Base-by-base conservation (phyloP, 306 rosid species). In the Vigna radiata region DNA sequence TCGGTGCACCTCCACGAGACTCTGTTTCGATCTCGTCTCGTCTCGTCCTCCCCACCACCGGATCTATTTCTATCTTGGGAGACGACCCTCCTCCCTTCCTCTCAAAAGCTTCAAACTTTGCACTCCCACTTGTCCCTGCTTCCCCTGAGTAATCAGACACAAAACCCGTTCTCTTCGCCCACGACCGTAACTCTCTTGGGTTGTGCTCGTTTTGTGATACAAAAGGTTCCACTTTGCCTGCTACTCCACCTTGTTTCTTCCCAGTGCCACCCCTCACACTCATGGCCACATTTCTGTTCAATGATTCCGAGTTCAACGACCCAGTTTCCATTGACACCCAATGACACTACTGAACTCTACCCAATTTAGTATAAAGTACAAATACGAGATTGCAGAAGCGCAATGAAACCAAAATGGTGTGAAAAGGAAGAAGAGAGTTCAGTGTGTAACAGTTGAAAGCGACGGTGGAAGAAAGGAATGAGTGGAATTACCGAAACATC, bases 101-200 rank as follows among this genome's bases (percentile, higher is more conserved):
- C 68, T 77, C 93, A 81, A 88, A 84, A 82, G 91, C 68, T 12
- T 83, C 91, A 29, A 78, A 77, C 84, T 68, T 89, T 77, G 75
- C 87, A 75, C 90, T 85, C 13, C 84, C 88, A 81, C 89, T 87
- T 1, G 86, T 78, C 52, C 84, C 87, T 17, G 86, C 85, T 81
- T 89, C 97, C 25, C 88, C 90, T 15, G 98, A 95, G 83, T 83
- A 91, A 81, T 81, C 87, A 29, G 97, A 92, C 36, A 95, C 97
- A 87, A 88, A 95, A 62, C 98, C 98, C 10, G 98, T 95, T 78
- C 92, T 91, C 73, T 86, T 95, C 1, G 98, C 98, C 98, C 97
- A 95, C 7, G 96, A 92, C 80, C 90, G 83, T 41, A 95, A 82
- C 83, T 95, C 98, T 72, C 81, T 83, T 7, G 98, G 97, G 77